Evolutionary conservation across 2,329 filamentous ascomycete genomes (phyloP).

Genomic region (Ophiostoma tasmaniense): DNA sequence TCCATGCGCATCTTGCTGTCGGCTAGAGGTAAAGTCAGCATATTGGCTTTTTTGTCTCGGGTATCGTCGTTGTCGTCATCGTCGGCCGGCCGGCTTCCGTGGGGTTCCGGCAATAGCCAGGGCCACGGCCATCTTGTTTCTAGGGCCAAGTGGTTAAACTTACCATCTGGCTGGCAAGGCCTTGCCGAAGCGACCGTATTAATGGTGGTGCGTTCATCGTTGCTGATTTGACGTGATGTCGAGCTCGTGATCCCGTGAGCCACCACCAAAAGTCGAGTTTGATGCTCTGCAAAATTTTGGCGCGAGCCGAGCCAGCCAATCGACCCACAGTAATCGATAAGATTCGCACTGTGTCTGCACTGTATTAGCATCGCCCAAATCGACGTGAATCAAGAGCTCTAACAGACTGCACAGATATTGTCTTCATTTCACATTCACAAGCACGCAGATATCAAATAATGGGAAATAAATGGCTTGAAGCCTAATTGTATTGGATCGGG

Average conservation of each 20-base stretch:
- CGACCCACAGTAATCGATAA: slow-evolving; percentile 26
- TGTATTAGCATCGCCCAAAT: background rate
- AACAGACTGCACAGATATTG: background rate
- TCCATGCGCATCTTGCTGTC: slow-evolving; percentile 14
- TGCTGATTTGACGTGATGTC: slow-evolving; percentile 18
- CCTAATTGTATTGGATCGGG: background rate
- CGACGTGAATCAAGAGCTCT: too few species aligned
- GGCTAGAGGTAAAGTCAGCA: slow-evolving; percentile 10
- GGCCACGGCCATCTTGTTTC: background rate
- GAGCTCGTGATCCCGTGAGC: slow-evolving; percentile 6
- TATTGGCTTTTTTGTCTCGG: background rate
- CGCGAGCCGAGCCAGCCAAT: background rate
- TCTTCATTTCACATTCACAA: background rate
- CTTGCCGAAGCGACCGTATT: slow-evolving; percentile 30
- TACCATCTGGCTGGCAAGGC: slow-evolving; percentile 27
- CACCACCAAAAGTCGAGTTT: background rate
- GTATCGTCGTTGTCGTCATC: background rate
- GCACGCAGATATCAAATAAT: background rate
- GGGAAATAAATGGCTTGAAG: background rate
- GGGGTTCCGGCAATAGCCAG: background rate
- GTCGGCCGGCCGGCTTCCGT: background rate
- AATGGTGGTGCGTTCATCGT: slow-evolving; percentile 30
- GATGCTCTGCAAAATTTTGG: slow-evolving; percentile 4
- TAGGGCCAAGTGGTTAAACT: background rate
- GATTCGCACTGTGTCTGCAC: slow-evolving; percentile 1